Conservation (phyloP, 441 rosid genomes). For the Erysimum cheiri region DNA sequence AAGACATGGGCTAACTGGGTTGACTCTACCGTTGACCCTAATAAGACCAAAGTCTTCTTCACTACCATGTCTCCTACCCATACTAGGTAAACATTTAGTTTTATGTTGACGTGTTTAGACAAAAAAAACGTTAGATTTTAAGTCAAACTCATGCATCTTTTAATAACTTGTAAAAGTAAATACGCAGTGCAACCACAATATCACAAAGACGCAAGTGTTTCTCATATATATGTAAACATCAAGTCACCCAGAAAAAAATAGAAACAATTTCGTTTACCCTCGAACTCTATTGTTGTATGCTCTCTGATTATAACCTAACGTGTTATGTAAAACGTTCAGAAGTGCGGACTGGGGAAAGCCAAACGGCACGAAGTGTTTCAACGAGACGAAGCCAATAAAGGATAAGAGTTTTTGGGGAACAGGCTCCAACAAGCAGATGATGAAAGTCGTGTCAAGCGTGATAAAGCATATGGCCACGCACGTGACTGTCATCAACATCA, state of each 20-base stretch:
- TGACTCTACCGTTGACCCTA: conserved; percentile 79
- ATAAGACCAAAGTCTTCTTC: conserved; percentile 82
- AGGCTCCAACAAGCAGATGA: conserved; percentile 68
- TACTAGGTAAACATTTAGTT: conserved; percentile 53
- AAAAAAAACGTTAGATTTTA: too few relatives aligned
- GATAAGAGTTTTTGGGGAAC: conserved; percentile 79
- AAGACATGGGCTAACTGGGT: conserved; percentile 99
- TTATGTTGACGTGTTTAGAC: background rate
- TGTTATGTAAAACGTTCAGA: conserved; percentile 46
- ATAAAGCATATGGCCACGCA: conserved; percentile 71
- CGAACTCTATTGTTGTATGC: background rate
- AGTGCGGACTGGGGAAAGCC: conserved; percentile 75
- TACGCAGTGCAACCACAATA: too few relatives aligned
- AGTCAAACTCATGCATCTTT: too few relatives aligned
- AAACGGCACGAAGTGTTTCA: conserved; percentile 76
- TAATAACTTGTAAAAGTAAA: too few relatives aligned
- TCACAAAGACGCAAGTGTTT: too few relatives aligned
- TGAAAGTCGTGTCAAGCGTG: conserved; percentile 67
- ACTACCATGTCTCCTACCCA: conserved; percentile 93
- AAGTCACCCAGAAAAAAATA: background rate
- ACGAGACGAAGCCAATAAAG: conserved; percentile 77
- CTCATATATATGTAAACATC: too few relatives aligned
- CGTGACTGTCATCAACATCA: conserved; percentile 70
- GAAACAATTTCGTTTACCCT: background rate
- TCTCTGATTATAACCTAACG: background rate